Base-by-base conservation (phyloP, 1,284 basidiomycete genomes). In the Austroboletus sp. region DNA sequence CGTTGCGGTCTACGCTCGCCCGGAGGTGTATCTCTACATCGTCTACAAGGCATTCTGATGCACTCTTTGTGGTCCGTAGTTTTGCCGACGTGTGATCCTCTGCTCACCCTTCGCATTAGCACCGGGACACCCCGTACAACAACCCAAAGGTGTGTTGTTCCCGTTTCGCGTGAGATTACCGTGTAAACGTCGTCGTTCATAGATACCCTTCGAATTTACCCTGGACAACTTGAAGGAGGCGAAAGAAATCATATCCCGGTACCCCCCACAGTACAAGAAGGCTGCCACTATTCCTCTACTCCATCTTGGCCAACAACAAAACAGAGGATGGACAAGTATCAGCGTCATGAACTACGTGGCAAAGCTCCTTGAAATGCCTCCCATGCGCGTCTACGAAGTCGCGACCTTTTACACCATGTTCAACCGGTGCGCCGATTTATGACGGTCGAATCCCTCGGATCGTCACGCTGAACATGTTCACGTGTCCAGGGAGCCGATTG, bases 331-430 rank as follows among this genome's bases (percentile, higher is more conserved):
- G 91, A 95, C 93, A n/a, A 92, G 87, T 63, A 95, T 99, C 58
- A 90, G 87, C 59, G 93, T 95, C 52, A 99, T 99, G 95, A 98
- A 98, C 72, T 90, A 93, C 60, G 86, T 98, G 39, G 95, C 95
- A 2, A 82, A 85, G 53, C 70, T 95, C 31, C 76, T 98, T 44
- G 91, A 90, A 62, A 90, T 99, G 83, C 90, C 89, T 7, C 89
- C 91, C 45, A 98, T 98, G 96, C 85, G 95, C 15, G 96, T 98
- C 6, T 99, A 98, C 68, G 96, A 99, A 71, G 96, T 99, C 42
- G 95, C 96, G 11, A 96, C 93, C 10, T 98, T 98, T 73, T 98
- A 98, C 70, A 98, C 95, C 56, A 98, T 98, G 95, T 98, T 92
- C 75, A 96, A 95, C 74, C 80, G 90, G 86, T 86, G 49, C 59